Evolutionary conservation across 2,329 filamentous ascomycete genomes (phyloP), one percentile per base, ranked within the genome.

Genomic region (Volutella citrinella): DNA sequence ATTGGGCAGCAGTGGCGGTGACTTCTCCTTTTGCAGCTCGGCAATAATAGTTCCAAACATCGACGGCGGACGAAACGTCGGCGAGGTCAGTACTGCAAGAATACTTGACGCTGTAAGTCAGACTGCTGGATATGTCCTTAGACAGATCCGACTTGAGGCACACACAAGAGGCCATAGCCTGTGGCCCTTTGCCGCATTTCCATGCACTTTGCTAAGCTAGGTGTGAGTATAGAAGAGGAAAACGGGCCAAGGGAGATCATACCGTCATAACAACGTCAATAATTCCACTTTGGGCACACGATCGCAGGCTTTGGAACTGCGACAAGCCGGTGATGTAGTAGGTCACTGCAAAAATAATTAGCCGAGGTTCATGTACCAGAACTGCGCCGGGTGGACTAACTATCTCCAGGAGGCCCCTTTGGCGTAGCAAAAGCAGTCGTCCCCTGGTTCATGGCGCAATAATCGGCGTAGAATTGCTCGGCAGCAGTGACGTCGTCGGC

Each of bases 241-340:
- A 2, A 10, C 10, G n/a, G 3, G 12, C 10, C 4, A 12, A 7
- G 3, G 6, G 10, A 3, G 6, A 5, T 11, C 21, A 9, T n/a
- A n/a, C n/a, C n/a, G n/a, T n/a, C n/a, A n/a, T n/a, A n/a, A n/a
- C n/a, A n/a, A n/a, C n/a, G n/a, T n/a, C n/a, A n/a, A n/a, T n/a
- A n/a, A n/a, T n/a, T n/a, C 60, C 72, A 1, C 46, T 55, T 34
- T 65, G 59, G 2, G 70, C 72, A 34, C 73, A 77, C 0, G 55
- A 47, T 0, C 61, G 61, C 1, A 78, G 57, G 0, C 64, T 59
- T 25, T 57, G 63, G 40, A 59, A 78, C 36, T 69, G 55, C 1
- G 68, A 58, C 18, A 78, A 51, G 10, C 66, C 74, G 2, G 72
- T 74, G 36, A 78, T 69, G 38, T 74, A 71, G 46, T 76, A 78